Base-by-base conservation (phyloP, 768 basidiomycete species). In the Exidia glandulosa region DNA sequence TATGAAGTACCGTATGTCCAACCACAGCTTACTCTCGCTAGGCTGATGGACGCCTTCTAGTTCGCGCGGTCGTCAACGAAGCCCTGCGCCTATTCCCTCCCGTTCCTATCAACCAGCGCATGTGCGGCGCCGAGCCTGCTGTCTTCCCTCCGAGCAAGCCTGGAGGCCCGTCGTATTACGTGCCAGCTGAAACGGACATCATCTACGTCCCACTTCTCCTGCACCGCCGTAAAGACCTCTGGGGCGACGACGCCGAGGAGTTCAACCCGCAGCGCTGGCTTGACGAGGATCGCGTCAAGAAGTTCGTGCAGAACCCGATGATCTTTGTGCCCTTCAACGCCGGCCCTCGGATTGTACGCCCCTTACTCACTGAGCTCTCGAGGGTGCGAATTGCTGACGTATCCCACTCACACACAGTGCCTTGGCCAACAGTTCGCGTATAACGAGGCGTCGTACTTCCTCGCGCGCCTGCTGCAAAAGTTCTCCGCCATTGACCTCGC, bases 261-360 rank as follows among this genome's bases (percentile, higher is more conserved):
- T 93, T 90, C 68, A 80, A 87, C 59, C 88, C 88, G 5, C 84
- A 88, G 32, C 77, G 90, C 41, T 93, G 90, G 90, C 71, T 88
- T 4, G 79, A 87, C 37, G 77, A 80, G 0, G 72, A 72, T 32
- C 75, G 81, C n/a, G 58, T 84, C 23, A 73, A 76, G 2, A 74
- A 67, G 59, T 80, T 79, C 63, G 78, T 77, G 23, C 70, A 77
- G 1, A 84, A 85, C 65, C 84, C 87, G 2, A 78, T 81, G 61
- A 87, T 88, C 76, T 90, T 79, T 69, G 76, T 80, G 19, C 86
- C 87, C 14, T 90, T 90, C 68, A 87, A 86, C 66, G 83, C 81
- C 31, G 87, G 87, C 0, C 87, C 87, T 3, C 75, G 78, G 31
- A 78, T 77, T 58, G 77, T 79, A 65, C 65, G 76, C 19, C 19